Base-by-base conservation (phyloP, 305 asterid genomes). In the Fraxinus velutina region DNA sequence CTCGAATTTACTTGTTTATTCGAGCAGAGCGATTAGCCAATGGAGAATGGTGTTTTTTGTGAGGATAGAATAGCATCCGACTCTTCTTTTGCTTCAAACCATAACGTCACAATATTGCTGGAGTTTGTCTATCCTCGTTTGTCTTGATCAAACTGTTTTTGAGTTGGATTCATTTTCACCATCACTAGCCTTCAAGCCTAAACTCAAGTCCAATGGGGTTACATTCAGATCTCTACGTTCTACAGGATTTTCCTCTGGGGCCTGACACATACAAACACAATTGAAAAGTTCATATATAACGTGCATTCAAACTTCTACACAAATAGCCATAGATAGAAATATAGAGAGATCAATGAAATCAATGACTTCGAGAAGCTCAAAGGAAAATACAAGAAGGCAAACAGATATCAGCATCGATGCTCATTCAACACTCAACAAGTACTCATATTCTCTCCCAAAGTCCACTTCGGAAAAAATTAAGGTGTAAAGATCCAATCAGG, bases 151-250 rank as follows among this genome's bases (percentile, higher is more conserved):
- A 80, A 86, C 89, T 76, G 84, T 78, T 88, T 27, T 83, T 0
- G 86, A 73, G 44, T 89, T 89, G 0, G 92, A 82, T 64, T 83
- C 91, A 72, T 86, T 85, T 78, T 89, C 91, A 37, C 87, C 91
- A 30, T 94, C 93, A 5, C 83, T 88, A 78, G 87, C 88, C n/a
- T 92, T 94, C 89, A 89, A 90, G 50, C 95, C 97, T 86, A 93
- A 80, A 80, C 96, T 92, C 91, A 93, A 87, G 82, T 91, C 97
- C 87, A 92, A 81, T 5, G 94, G 88, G 91, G 92, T 92, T 85
- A 87, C 93, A 13, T 93, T 95, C 87, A 93, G 90, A 89, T 93
- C 97, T 29, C 86, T 96, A 68, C 92, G 82, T 88, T 86, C 90
- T 60, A 82, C 79, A 57, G 85, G 85, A 82, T 83, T 86, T 77